Conservation (phyloP, 805 yeast genomes). For the Starmera pachycereana region DNA sequence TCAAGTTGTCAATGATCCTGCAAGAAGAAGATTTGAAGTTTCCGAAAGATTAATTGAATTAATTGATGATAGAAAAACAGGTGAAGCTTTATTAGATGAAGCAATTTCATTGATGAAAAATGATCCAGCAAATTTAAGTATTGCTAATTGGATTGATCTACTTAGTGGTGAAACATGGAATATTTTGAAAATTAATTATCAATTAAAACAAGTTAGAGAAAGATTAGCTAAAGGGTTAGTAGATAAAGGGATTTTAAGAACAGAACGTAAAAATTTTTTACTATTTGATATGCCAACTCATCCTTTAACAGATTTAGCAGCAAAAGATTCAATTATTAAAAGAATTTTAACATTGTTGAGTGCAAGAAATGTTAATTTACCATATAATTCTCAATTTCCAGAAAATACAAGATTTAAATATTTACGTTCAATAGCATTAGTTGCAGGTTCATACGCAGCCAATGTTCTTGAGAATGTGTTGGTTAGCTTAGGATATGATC, state of each 20-base stretch:
- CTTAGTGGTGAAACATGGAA: slow-evolving; percentile 97
- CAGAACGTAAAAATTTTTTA: slow-evolving; percentile 90
- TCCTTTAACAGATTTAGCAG: slow-evolving; percentile 78
- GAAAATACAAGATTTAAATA: slow-evolving; percentile 54
- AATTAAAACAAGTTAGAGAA: slow-evolving; percentile 94
- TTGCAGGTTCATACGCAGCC: slow-evolving; percentile 89
- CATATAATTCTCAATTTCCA: slow-evolving; percentile 57
- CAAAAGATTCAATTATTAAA: slow-evolving; percentile 72
- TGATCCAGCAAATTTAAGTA: slow-evolving; percentile 69
- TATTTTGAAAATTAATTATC: slow-evolving; percentile 85
- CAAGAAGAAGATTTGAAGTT: slow-evolving; percentile 79
- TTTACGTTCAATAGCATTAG: slow-evolving; percentile 72
- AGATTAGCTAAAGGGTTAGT: slow-evolving; percentile 93
- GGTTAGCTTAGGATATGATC: slow-evolving; percentile 67
- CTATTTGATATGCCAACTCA: slow-evolving; percentile 98
- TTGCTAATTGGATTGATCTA: slow-evolving; percentile 87
- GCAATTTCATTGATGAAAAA: slow-evolving; percentile 81
- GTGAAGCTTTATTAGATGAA: slow-evolving; percentile 92
- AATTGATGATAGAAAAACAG: slow-evolving; percentile 76
- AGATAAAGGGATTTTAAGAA: slow-evolving; percentile 91
- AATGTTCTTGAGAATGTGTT: slow-evolving; percentile 90
- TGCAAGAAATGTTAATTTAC: slow-evolving; percentile 54
- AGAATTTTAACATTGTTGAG: slow-evolving; percentile 65
- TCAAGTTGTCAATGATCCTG: slow-evolving; percentile 83
- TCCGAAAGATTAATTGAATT: slow-evolving; percentile 85